phyloP scores from a whole-genome alignment of 257 asterid species.

The Penstemon davidsonii region DNA sequence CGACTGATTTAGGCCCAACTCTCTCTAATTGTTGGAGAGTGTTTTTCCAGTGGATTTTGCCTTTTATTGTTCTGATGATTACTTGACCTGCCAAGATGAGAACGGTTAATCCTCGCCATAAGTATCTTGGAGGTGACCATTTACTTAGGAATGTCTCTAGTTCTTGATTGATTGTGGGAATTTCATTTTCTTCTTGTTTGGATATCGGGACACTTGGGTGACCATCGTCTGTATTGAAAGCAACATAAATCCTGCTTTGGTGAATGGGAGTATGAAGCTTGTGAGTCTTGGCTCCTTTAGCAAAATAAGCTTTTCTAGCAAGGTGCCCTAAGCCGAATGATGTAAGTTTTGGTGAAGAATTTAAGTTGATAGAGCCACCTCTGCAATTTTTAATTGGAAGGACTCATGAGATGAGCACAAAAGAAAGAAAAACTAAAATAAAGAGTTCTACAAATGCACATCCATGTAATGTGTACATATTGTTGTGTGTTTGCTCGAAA shows the following conservation, averaged over 20 bases:
- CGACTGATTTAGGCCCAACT: slow-evolving; percentile 91
- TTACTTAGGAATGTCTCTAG: slow-evolving; percentile 45
- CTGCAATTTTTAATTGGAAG: slow-evolving; percentile 39
- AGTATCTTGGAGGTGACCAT: slow-evolving; percentile 91
- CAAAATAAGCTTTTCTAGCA: slow-evolving; percentile 36
- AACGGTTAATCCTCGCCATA: slow-evolving; percentile 86
- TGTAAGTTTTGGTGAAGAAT: slow-evolving; percentile 27
- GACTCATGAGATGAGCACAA: background rate
- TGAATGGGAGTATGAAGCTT: slow-evolving; percentile 34
- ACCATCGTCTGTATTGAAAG: slow-evolving; percentile 53
- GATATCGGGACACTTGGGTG: slow-evolving; percentile 45
- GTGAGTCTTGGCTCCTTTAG: slow-evolving; percentile 33
- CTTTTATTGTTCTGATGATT: slow-evolving; percentile 51
- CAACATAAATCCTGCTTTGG: slow-evolving; percentile 33
- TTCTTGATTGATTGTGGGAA: slow-evolving; percentile 34
- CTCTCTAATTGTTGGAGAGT: slow-evolving; percentile 86
- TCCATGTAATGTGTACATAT: background rate
- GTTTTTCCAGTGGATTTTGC: slow-evolving; percentile 82
- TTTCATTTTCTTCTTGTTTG: slow-evolving; percentile 41
- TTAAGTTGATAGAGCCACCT: slow-evolving; percentile 31
- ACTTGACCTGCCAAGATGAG: slow-evolving; percentile 84
- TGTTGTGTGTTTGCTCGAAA: background rate
- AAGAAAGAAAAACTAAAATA: slow-evolving; percentile 1
- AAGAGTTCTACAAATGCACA: background rate
- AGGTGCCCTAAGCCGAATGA: slow-evolving; percentile 30